These are phyloP conservation scores for Nectriaceae sp. DNA, from an alignment of 2,329 filamentous ascomycete species.

Conservation along the genomic window DNA sequence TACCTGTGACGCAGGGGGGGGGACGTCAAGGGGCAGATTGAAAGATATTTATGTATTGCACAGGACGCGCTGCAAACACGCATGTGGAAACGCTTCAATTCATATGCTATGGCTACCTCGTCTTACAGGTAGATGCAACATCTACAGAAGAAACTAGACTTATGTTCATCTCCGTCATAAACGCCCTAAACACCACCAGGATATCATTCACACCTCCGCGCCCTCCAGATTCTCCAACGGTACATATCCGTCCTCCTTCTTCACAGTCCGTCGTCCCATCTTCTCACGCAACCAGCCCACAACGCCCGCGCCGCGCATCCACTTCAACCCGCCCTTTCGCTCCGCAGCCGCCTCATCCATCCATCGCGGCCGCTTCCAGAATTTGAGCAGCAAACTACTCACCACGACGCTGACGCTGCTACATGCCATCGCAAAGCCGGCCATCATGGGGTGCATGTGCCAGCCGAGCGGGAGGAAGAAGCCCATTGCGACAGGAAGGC, in stretches of 20 bases:
- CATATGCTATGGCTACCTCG: too few species aligned
- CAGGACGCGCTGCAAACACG: neutral
- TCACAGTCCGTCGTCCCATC: constrained; percentile 37
- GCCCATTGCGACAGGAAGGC: constrained; percentile 95
- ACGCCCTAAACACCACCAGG: neutral
- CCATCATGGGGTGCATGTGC: constrained; percentile 90
- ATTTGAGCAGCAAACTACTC: constrained; percentile 79
- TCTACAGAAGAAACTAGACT: neutral
- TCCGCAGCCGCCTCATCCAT: constrained; percentile 74
- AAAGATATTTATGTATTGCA: neutral
- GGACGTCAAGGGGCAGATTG: constrained; percentile 3
- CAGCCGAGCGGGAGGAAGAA: constrained; percentile 88
- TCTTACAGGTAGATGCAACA: neutral
- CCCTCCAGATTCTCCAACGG: constrained; percentile 56
- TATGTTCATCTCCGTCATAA: neutral
- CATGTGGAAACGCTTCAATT: too few species aligned
- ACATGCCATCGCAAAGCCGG: constrained; percentile 89
- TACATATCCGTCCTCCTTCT: constrained; percentile 59
- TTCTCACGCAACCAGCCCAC: constrained; percentile 46
- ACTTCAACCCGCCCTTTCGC: constrained; percentile 50
- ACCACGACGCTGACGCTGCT: constrained; percentile 89
- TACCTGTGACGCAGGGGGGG: constrained; percentile 9
- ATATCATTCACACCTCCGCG: constrained; percentile 14
- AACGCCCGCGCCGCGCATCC: constrained; percentile 45
- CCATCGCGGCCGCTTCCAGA: constrained; percentile 84